Percentiles rank a stretch among this genome's conserved stretches.
Evolutionary conservation across 2,329 filamentous ascomycete genomes (phyloP).

Genomic region (Pseudocercospora musae): DNA sequence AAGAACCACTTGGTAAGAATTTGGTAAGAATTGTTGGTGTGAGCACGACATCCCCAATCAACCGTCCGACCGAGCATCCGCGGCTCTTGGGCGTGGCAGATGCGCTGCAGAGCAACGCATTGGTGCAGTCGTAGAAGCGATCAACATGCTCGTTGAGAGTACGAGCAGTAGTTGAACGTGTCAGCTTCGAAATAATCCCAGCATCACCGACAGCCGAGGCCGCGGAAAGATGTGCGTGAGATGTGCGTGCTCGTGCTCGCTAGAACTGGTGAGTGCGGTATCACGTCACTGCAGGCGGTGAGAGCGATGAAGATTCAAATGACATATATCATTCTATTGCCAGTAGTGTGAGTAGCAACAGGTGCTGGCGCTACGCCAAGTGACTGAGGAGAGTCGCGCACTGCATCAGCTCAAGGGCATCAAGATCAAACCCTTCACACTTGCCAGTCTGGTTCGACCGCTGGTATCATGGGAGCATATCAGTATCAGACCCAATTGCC

Average conservation of each 20-base stretch:
- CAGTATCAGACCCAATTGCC: background rate
- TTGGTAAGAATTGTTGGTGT: background rate
- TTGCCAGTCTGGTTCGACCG: conserved; percentile 11
- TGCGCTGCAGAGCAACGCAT: background rate
- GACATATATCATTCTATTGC: background rate
- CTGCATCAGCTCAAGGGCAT: background rate
- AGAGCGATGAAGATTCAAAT: background rate
- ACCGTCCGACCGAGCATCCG: conserved; percentile 2
- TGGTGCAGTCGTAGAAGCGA: background rate
- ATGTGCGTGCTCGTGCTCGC: no score
- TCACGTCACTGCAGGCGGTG: background rate
- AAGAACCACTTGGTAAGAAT: background rate
- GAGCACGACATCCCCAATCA: background rate
- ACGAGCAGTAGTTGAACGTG: background rate
- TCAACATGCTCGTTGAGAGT: background rate
- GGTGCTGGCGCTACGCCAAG: background rate
- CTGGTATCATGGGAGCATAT: conserved; percentile 16
- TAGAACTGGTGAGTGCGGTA: no score
- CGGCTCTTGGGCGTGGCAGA: background rate
- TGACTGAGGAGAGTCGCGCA: conserved; percentile 6
- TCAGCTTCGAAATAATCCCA: background rate
- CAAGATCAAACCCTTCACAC: background rate
- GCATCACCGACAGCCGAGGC: background rate
- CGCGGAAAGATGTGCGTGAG: background rate
- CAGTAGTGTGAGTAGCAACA: background rate